These are phyloP conservation scores for Pulveroboletus frians DNA, from an alignment of 768 basidiomycete genomes.

Conservation along the genomic window DNA sequence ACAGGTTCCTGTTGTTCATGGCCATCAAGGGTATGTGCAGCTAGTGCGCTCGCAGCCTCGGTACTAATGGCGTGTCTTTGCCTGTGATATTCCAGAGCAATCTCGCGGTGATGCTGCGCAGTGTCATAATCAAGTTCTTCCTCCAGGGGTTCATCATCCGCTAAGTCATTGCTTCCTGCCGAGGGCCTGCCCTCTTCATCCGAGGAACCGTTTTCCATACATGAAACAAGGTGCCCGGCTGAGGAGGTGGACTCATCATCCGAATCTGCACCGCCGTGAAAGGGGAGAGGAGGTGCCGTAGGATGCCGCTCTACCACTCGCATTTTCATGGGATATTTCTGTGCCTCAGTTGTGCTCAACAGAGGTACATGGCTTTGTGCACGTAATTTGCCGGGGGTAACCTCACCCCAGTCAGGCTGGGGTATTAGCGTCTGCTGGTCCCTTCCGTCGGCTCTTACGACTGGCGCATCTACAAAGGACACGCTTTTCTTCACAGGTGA, in stretches of 20 bases:
- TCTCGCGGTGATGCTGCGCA: slow-evolving; percentile 67
- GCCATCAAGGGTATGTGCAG: slow-evolving; percentile 40
- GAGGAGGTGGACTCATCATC: slow-evolving; percentile 61
- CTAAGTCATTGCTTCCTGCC: slow-evolving; percentile 24
- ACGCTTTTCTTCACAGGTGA: slow-evolving; percentile 57
- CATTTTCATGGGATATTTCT: slow-evolving; percentile 55
- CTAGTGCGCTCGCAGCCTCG: slow-evolving; percentile 48
- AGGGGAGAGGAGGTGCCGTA: slow-evolving; percentile 17
- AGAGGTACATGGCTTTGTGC: slow-evolving; percentile 34
- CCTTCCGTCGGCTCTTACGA: slow-evolving; percentile 19
- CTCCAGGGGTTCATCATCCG: slow-evolving; percentile 38
- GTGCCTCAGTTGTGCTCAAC: slow-evolving; percentile 27
- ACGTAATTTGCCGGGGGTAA: slow-evolving; percentile 47
- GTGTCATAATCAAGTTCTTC: slow-evolving; percentile 56
- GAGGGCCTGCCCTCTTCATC: slow-evolving; percentile 17
- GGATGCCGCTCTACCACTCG: slow-evolving; percentile 64
- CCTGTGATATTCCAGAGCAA: slow-evolving; percentile 64
- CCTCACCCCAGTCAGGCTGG: slow-evolving; percentile 47
- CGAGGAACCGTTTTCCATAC: slow-evolving; percentile 25
- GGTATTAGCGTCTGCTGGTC: slow-evolving; percentile 1
- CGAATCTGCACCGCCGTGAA: slow-evolving; percentile 41
- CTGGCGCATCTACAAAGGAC: slow-evolving; percentile 49
- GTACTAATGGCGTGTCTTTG: slow-evolving; percentile 55
- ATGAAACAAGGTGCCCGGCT: slow-evolving; percentile 29
- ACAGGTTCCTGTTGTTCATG: slow-evolving; percentile 45